These are phyloP conservation scores for Tuctoria greenei DNA, from an alignment of 176 grass and related monocot species.

Conservation along the genomic window DNA sequence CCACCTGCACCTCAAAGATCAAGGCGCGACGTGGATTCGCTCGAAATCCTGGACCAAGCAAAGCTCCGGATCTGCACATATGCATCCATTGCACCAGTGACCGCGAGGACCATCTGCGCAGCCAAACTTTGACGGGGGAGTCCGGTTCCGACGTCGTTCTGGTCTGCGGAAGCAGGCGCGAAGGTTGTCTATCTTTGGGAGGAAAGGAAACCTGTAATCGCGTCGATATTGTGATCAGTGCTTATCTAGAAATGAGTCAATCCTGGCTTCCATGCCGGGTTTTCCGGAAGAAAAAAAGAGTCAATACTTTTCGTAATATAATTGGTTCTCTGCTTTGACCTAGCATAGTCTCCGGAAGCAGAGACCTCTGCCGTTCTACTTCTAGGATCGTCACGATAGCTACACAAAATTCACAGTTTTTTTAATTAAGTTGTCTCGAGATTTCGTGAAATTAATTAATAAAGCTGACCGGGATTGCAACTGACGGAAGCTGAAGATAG, in stretches of 20 bases:
- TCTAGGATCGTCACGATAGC: no score
- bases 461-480: no score
- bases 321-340: slow-evolving; percentile 18
- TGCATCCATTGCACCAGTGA: neutral
- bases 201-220: neutral
- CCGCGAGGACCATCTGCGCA: neutral
- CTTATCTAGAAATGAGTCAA: neutral
- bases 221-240: slow-evolving; percentile 11
- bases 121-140: slow-evolving; percentile 52
- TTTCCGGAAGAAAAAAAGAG: no score
- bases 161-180: slow-evolving; percentile 43
- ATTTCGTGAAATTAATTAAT: neutral
- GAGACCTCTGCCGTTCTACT: neutral
- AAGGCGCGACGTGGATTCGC: neutral
- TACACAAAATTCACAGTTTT: no score
- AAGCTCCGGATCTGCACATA: neutral
- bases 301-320: no score
- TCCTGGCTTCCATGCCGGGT: no score
- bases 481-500: neutral
- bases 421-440: no score
- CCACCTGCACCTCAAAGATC: neutral
- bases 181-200: slow-evolving; percentile 31
- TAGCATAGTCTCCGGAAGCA: no score
- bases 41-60: neutral
- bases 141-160: neutral